Percentiles rank a stretch among this genome's conserved stretches.
Evolutionary conservation across 169 alveolate genomes (phyloP).

Genomic region (Cyclospora cayetanensis): DNA sequence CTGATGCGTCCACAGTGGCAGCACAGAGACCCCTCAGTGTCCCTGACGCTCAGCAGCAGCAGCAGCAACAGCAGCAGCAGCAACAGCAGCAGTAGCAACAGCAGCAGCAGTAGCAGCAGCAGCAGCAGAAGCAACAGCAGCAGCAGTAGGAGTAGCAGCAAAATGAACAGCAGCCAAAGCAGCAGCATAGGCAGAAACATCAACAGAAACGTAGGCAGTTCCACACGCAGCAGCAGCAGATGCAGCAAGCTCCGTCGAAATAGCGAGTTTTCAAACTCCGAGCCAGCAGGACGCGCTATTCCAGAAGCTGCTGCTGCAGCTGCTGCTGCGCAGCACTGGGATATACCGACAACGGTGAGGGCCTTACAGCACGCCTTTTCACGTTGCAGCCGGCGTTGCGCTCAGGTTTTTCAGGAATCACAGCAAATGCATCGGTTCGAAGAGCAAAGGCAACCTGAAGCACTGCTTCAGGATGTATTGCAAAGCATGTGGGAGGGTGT

Average conservation of each 20-base stretch:
- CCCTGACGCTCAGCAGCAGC: constrained; percentile 17
- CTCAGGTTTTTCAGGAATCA: background rate
- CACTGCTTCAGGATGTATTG: background rate
- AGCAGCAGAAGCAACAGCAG: background rate
- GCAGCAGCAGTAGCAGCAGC: constrained; percentile 33
- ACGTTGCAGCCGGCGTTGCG: background rate
- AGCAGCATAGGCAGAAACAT: background rate
- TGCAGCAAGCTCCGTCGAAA: background rate
- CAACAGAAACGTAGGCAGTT: background rate
- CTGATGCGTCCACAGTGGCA: background rate
- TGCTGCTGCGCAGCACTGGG: constrained; percentile 53
- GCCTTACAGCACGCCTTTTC: constrained; percentile 16
- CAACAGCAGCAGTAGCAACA: background rate
- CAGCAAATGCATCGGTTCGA: background rate
- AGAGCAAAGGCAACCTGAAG: background rate
- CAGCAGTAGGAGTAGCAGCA: background rate
- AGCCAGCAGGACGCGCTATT: background rate
- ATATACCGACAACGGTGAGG: background rate
- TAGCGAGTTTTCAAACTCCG: too few relatives aligned
- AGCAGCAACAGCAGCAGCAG: background rate
- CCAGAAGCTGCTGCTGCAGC: constrained; percentile 50
- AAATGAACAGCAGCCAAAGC: background rate
- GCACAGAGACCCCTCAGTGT: background rate
- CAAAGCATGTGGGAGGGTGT: constrained; percentile 33
- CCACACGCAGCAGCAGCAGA: background rate